Base-by-base conservation (phyloP, 345 rosid genomes). In the Citrus reticulata region DNA sequence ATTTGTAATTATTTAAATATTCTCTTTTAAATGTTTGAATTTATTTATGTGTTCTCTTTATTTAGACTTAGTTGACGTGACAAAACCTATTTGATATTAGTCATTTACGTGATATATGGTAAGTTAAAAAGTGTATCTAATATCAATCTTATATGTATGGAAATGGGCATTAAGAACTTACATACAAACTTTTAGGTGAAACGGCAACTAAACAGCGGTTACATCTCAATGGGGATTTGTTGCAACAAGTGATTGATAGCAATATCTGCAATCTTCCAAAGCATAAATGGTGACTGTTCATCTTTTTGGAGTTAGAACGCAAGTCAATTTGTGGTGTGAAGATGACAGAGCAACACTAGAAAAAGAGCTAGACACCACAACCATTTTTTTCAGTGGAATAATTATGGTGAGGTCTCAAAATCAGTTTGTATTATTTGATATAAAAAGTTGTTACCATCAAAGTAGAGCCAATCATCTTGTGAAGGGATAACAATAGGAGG, bases 261-360 rank as follows among this genome's bases (percentile, higher is more conserved):
- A 82, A 61, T 29, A 77, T 74, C 13, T 34, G 63, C 60, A 65
- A 71, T 17, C 78, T 80, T 80, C 77, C 84, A 79, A 80, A 70
- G 72, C 83, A 70, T 83, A 66, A 76, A 57, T 77, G 78, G 77
- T 77, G 87, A 82, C 76, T 60, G 82, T 68, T 80, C 77, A 83
- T 75, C 85, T 79, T 75, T 40, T 35, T 11, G 32, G 68, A 83
- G 74, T 73, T 74, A 55, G 66, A 79, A 72, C 76, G 82, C 80
- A 61, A 70, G 77, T 35, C 61, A 83, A 72, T 80, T 65, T 77
- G 78, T 78, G 78, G 32, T 39, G 54, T 80, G 91, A 86, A 79
- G 79, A 51, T 82, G 91, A 89, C 90, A 81, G 77, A 75, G 68
- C 84, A 85, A 78, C 92, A 80, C 80, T 72, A 81, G 78, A 78